Base-by-base conservation (phyloP, 2,329 filamentous ascomycete species). In the Chaetomiaceae sp. region DNA sequence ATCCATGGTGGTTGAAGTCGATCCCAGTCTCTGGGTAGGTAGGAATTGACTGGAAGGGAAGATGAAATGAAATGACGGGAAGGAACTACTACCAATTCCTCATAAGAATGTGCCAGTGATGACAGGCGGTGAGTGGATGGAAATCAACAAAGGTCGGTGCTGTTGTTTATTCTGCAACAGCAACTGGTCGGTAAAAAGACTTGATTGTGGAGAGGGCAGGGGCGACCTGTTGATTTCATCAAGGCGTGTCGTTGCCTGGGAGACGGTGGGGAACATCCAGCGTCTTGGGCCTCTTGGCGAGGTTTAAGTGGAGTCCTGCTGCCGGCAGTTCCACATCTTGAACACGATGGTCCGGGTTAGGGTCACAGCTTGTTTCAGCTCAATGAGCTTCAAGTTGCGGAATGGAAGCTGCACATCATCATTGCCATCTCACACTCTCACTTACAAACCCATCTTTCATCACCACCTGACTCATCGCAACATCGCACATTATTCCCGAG, bases 1-100 rank as follows among this genome's bases (percentile, higher is more conserved):
- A 59, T 80, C 77, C 79, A 83, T 82, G 59, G 47, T 72, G 56
- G 29, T 7, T n/a, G n/a, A 15, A 5, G 19, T 4, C 6, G 27
- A 11, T 31, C 52, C 27, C 25, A 36, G n/a, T 14, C 17, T 40
- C n/a, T 29, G 20, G 6, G n/a, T 19, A 31, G n/a, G 37, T 47
- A 25, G 25, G 23, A 15, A 37, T 7, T 37, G 12, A 39, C 19
- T 36, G 39, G 47, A 47, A 25, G 20, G 31, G 36, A 11, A 27
- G 31, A 42, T 36, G 45, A 45, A 51, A 47, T 36, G n/a, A 34
- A 23, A 38, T 19, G 44, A 54, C 36, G 39, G 45, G 46, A 52
- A 54, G 51, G 52, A 51, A 52, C 54, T 40, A 53, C 47, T 31
- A 27, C 12, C 33, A 20, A 50, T 54, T 47, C 46, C 50, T 56